Base-by-base conservation (phyloP, 805 yeast species). In the Cyberlindnera mississippiensis region DNA sequence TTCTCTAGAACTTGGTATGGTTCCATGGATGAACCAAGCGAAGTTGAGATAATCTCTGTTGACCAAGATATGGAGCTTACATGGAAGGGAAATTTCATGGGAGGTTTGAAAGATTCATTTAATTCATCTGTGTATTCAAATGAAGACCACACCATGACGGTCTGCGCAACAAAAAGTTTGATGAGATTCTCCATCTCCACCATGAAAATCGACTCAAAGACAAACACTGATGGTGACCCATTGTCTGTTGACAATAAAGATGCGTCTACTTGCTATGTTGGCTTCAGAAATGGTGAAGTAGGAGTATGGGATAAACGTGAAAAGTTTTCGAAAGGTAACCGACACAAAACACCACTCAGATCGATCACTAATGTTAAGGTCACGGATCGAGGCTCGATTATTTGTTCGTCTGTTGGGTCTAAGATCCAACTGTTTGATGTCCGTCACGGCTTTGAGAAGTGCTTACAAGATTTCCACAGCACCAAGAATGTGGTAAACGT, bases 1-100 rank as follows among this genome's bases (percentile, higher is more conserved):
- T 5, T 42, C 1, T 17, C 45, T 3, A 40, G 57, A 24, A 44
- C 56, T 9, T 56, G 59, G 59, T 42, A 38, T 32, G 60, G 59
- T 0, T 35, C 43, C 2, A 34, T 49, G 35, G 50, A 54, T 39
- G 53, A 51, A 14, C 54, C 55, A 1, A 54, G 59, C 38, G 44
- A 46, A 18, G 20, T 51, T 13, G 50, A 39, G 20, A 0, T 42
- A 9, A 31, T 29, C 14, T 24, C 17, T 1, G 26, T 37, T 15
- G 40, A 44, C 30, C 40, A 43, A 8, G 22, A 36, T 22, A 24
- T 44, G 13, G 48, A 48, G 20, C 20, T 33, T 3, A 31, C 41
- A 2, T 35, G 18, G 2, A 26, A 28, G 4, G 28, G 28, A 10
- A 30, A 28, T 9, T 31, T 45, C 19, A 2, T 36, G 12, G 28